phyloP scores from a whole-genome alignment of 306 rosid species.

The Adenanthera pavonina region DNA sequence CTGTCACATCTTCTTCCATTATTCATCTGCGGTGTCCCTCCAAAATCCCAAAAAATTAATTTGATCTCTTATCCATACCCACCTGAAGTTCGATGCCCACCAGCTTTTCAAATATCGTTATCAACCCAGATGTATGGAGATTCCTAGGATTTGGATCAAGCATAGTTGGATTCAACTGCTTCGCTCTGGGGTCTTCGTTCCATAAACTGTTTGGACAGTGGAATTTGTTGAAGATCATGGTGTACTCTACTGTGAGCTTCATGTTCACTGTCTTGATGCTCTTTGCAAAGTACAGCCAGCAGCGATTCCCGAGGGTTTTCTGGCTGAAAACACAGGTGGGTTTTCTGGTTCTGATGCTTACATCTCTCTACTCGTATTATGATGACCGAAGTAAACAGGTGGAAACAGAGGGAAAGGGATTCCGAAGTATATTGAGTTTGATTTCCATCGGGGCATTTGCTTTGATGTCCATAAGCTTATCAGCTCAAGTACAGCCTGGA shows the following conservation, averaged over 20 bases:
- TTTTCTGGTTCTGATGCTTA: constrained; percentile 14
- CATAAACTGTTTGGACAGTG: constrained; percentile 8
- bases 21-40: background rate
- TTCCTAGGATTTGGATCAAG: constrained; percentile 9
- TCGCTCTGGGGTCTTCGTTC: constrained; percentile 4
- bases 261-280: background rate
- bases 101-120: background rate
- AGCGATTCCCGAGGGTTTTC: background rate
- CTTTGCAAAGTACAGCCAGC: background rate
- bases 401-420: background rate
- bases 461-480: constrained; percentile 28
- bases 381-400: constrained; percentile 23
- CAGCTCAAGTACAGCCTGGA: background rate
- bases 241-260: background rate
- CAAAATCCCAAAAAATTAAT: too few relatives aligned
- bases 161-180: constrained; percentile 26
- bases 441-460: constrained; percentile 18
- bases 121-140: constrained; percentile 21
- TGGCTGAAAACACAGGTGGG: constrained; percentile 18
- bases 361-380: constrained; percentile 18
- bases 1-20: too few relatives aligned
- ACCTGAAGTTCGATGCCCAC: background rate
- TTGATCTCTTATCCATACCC: background rate
- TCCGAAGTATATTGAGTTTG: background rate
- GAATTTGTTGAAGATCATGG: constrained; percentile 3